Percentiles rank a stretch among this genome's conserved stretches.
Conservation (phyloP, 129 eudicot genomes). For the Flaveria linearis region DNA sequence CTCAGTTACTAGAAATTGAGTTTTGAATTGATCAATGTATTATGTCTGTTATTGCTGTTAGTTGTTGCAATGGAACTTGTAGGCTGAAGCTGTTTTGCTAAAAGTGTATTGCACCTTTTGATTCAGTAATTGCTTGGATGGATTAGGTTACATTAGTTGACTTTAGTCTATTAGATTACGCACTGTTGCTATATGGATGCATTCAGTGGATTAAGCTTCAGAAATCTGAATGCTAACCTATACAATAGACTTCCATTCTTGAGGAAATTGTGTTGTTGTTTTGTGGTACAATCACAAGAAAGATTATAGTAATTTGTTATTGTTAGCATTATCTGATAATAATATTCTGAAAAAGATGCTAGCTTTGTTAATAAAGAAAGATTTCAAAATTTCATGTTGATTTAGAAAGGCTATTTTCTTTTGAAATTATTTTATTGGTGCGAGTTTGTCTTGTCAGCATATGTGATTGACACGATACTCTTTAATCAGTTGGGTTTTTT, state of each 20-base stretch:
- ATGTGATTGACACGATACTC: not conserved
- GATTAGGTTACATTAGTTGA: not conserved
- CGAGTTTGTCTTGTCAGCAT: not conserved
- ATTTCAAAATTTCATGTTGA: not conserved
- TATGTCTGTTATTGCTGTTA: not conserved
- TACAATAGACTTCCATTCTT: not conserved
- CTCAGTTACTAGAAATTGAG: no score
- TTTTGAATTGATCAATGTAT: no score
- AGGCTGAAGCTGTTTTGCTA: not conserved
- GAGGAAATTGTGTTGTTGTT: not conserved
- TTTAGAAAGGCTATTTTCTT: no score
- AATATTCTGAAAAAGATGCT: not conserved
- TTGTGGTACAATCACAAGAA: not conserved
- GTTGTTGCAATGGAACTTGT: not conserved
- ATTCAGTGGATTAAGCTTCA: not conserved
- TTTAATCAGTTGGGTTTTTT: not conserved
- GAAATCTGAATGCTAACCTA: not conserved
- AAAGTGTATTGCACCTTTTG: not conserved
- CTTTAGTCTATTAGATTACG: not conserved
- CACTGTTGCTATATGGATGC: not conserved
- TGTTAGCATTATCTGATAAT: not conserved
- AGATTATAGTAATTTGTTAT: not conserved
- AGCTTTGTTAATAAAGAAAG: not conserved
- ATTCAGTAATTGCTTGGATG: not conserved
- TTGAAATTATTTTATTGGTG: not conserved